phyloP scores from a whole-genome alignment of 2,329 filamentous ascomycete species.

The Diaporthe citriasiana region DNA sequence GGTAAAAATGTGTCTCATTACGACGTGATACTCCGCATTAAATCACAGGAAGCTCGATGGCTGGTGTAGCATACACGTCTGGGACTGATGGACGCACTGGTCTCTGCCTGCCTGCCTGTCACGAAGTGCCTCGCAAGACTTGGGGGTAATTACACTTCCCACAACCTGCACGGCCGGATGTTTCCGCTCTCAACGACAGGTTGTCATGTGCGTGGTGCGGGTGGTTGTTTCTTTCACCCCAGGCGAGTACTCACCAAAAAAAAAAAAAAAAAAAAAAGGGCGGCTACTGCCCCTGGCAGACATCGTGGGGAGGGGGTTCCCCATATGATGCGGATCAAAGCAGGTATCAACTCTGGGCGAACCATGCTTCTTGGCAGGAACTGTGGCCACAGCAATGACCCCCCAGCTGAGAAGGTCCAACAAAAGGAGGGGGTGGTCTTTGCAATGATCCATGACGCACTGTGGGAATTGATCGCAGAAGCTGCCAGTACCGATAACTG shows the following conservation, averaged over 20 bases:
- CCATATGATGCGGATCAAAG: background rate
- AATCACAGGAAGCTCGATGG: background rate
- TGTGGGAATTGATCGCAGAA: background rate
- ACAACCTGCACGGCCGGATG: background rate
- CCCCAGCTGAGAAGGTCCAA: background rate
- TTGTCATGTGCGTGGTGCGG: background rate
- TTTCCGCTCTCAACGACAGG: background rate
- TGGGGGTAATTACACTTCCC: background rate
- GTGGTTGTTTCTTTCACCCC: too few species aligned
- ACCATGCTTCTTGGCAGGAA: background rate
- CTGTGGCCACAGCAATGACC: background rate
- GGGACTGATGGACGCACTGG: background rate
- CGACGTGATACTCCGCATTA: background rate
- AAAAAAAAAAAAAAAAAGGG: too few species aligned
- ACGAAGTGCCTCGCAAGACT: background rate
- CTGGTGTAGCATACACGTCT: background rate
- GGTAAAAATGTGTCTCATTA: background rate
- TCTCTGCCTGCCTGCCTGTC: background rate
- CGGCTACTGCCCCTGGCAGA: background rate
- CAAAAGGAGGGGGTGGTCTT: background rate
- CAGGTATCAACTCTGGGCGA: conserved; percentile 1
- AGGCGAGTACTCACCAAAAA: background rate
- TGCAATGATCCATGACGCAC: background rate
- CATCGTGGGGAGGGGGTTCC: background rate
- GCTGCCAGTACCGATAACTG: too few species aligned